Percentiles rank a stretch among this genome's conserved stretches.
Evolutionary conservation across 768 basidiomycete genomes (phyloP).

Genomic region (Naematelia encephala): DNA sequence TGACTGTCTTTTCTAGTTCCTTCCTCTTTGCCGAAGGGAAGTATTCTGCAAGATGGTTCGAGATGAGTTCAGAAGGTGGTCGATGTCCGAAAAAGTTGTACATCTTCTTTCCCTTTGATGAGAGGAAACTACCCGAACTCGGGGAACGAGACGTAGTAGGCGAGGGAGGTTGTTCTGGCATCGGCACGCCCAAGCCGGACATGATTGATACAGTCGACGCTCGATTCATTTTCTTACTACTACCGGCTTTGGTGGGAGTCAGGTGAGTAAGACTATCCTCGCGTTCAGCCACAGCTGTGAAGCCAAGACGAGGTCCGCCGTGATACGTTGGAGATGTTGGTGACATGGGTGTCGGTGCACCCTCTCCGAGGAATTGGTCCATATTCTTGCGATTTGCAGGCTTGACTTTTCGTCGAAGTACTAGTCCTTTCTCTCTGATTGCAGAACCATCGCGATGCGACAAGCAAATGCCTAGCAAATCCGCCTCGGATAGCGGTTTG

Average conservation of each 20-base stretch:
- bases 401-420: slow-evolving; percentile 59
- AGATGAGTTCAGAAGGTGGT: slow-evolving; percentile 94
- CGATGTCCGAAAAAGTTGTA: slow-evolving; percentile 95
- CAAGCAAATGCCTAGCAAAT: slow-evolving; percentile 78
- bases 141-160: slow-evolving; percentile 52
- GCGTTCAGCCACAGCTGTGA: slow-evolving; percentile 11
- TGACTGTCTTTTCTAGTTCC: slow-evolving; percentile 77
- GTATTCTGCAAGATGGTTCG: slow-evolving; percentile 87
- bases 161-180: slow-evolving; percentile 62
- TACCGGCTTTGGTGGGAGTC: slow-evolving; percentile 16
- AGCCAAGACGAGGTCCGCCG: slow-evolving; percentile 38
- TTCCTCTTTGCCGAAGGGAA: slow-evolving; percentile 93
- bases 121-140: slow-evolving; percentile 48
- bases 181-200: slow-evolving; percentile 84
- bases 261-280: slow-evolving; percentile 36
- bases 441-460: slow-evolving; percentile 71
- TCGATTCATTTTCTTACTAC: slow-evolving; percentile 67
- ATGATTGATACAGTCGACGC: slow-evolving; percentile 93
- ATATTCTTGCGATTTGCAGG: slow-evolving; percentile 52
- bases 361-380: slow-evolving; percentile 57
- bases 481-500: slow-evolving; percentile 72
- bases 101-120: slow-evolving; percentile 47
- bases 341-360: slow-evolving; percentile 50
- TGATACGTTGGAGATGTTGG: slow-evolving; percentile 51
- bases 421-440: slow-evolving; percentile 69